Base-by-base conservation (phyloP, 495 filamentous ascomycete species). In the Lepraria neglecta region DNA sequence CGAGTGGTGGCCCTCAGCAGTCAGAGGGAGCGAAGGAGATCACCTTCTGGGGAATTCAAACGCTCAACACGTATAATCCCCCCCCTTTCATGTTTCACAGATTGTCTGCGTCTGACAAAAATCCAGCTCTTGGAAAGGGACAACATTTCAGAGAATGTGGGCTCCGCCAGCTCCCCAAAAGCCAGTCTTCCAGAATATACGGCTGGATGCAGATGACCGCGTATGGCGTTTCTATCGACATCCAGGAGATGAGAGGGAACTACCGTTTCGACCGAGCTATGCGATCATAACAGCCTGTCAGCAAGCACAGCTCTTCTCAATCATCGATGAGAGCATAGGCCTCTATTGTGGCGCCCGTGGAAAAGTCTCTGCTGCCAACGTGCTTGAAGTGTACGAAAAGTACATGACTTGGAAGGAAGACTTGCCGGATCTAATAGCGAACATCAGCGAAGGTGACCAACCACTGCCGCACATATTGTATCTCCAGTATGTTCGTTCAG, bases 401-500 rank as follows among this genome's bases (percentile, higher is more conserved):
- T 71, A 68, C 46, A 38, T 72, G 11, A 42, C 54, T 30, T 77
- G 74, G 74, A 64, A 66, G 27, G 57, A 67, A 11, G 60, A 63
- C 7, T 64, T 77, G 33, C 73, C 74, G 15, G 47, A 48, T 10
- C 46, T 53, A 3, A 61, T 76, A 47, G 56, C 63, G 17, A 60
- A 68, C 12, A 66, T 73, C 45, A 65, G 67, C 27, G 59, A 48
- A 6, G 65, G 62, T 38, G 67, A 66, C 51, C 70, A 70, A 47
- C 65, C 68, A 10, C 59, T 75, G 30, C 72, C 74, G 30, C 73
- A 76, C 57, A 65, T 76, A 43, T 66, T 74, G 17, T 73, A 69
- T 31, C 65, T 76, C 30, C 64, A 73, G 74, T 76, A 67, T 27
- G 71, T 53, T 1, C 38, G 47, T 53, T 28, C 38, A 44, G 15